Conservation (phyloP, 495 filamentous ascomycete species). For the Hyaloscypha variabilis region DNA sequence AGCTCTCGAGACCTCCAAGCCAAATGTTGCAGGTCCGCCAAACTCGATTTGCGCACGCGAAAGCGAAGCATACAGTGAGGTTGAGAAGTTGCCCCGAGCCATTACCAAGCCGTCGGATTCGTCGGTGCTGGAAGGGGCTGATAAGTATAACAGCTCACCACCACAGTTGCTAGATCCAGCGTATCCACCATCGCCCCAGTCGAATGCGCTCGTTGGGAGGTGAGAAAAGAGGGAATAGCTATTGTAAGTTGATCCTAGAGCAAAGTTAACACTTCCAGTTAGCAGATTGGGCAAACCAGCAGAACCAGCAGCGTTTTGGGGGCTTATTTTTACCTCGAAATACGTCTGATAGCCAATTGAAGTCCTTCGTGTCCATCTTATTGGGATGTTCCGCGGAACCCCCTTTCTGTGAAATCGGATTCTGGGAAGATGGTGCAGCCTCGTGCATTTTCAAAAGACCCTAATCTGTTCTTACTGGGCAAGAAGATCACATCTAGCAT, state of each 20-base stretch:
- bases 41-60: constrained; percentile 23
- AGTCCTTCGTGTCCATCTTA: too few relatives aligned
- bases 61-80: constrained; percentile 25
- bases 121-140: constrained; percentile 16
- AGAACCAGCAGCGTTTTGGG: too few relatives aligned
- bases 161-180: constrained; percentile 29
- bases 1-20: constrained; percentile 8
- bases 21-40: constrained; percentile 24
- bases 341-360: too few relatives aligned
- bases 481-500: too few relatives aligned
- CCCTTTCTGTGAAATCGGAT: too few relatives aligned
- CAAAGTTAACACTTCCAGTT: too few relatives aligned
- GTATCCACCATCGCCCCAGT: constrained; percentile 30
- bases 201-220: constrained; percentile 26
- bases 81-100: constrained; percentile 25
- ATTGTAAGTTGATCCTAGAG: constrained; percentile 31
- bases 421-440: too few relatives aligned
- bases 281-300: too few relatives aligned
- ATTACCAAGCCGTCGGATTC: constrained; percentile 26
- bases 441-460: too few relatives aligned
- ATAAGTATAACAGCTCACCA: constrained; percentile 30
- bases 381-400: too few relatives aligned
- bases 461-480: too few relatives aligned
- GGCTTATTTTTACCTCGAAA: too few relatives aligned
- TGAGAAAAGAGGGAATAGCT: constrained; percentile 29